Conservation (phyloP, 345 rosid genomes). For the Trapa incisa region DNA sequence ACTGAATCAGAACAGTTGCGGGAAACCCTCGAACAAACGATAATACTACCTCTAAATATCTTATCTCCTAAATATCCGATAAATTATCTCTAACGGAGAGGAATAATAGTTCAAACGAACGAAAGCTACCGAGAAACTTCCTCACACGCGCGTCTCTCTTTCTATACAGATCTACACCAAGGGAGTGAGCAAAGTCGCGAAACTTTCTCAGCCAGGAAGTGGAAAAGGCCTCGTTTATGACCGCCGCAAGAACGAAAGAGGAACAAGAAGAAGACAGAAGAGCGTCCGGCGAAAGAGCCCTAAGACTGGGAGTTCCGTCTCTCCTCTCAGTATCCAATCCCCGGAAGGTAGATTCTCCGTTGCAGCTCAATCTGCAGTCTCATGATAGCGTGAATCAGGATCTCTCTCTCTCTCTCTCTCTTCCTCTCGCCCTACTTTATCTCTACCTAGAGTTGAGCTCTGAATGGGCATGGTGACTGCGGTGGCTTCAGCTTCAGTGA, state of each 20-base stretch:
- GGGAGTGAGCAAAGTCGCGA: neutral
- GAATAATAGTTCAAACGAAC: neutral
- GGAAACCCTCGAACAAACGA: too few relatives aligned
- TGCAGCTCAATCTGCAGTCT: constrained; percentile 9
- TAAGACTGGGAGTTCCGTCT: constrained; percentile 5
- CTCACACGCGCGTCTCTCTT: neutral
- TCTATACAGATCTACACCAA: neutral
- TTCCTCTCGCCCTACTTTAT: neutral
- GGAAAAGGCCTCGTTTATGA: neutral
- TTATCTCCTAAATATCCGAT: too few relatives aligned
- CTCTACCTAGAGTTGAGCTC: neutral
- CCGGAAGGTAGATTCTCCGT: constrained; percentile 1
- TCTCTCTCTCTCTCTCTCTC: constrained; percentile 5
- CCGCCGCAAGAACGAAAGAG: neutral
- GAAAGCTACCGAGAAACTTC: neutral
- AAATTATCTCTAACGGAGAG: too few relatives aligned
- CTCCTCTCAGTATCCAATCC: neutral
- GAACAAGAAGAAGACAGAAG: neutral
- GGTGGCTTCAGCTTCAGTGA: neutral
- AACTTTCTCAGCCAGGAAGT: neutral
- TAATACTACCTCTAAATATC: too few relatives aligned
- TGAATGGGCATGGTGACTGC: neutral
- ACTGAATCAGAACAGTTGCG: too few relatives aligned
- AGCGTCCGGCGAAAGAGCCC: neutral
- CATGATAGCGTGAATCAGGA: constrained; percentile 18